Evolutionary conservation across 2,329 filamentous ascomycete species (phyloP), one percentile per base, ranked within the genome.

Genomic region (Hysterium pulicare): DNA sequence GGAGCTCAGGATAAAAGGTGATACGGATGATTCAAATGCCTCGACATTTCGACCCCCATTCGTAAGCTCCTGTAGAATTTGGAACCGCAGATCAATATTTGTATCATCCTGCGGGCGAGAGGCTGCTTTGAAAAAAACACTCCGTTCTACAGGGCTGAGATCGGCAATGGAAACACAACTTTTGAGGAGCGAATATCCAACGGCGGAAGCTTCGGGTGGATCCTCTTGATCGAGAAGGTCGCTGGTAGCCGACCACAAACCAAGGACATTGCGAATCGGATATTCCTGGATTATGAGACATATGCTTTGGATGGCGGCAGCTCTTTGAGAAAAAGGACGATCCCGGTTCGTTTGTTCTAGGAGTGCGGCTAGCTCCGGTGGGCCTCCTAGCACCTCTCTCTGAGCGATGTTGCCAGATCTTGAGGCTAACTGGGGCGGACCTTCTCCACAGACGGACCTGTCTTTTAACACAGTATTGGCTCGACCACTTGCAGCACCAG

Each of bases 1-100:
- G 5, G 65, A 57, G 1, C 47, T 48, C 19, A 61, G 41, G 6
- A 69, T 44, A 38, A 68, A 62, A 15, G 63, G 55, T 4, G 61
- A 54, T 3, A 69, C 53, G 15, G 53, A 51, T 5, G 59, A 52
- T 44, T 69, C 66, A 46, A 67, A 61, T 9, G 63, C 62, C 23
- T 68, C 65, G 19, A 70, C 52, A 33, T 69, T 61, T 22, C 64
- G 60, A 2, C 67, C 67, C 19, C 59, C 51, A 28, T 61, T 58
- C 15, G 67, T 70, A 17, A 70, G 58, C 3, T 55, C 60, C 20
- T 53, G 51, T 28, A 70, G 49, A 38, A 62, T 55, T n/a, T 65
- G 50, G 11, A 69, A 58, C 5, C 64, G 58, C 38, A 55, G 46
- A 41, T 62, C 55, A 38, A 67, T 61, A 42, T 50, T 53, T 38